Conservation (phyloP, 139 green algal genomes). For the Chlamydomonas sp. region DNA sequence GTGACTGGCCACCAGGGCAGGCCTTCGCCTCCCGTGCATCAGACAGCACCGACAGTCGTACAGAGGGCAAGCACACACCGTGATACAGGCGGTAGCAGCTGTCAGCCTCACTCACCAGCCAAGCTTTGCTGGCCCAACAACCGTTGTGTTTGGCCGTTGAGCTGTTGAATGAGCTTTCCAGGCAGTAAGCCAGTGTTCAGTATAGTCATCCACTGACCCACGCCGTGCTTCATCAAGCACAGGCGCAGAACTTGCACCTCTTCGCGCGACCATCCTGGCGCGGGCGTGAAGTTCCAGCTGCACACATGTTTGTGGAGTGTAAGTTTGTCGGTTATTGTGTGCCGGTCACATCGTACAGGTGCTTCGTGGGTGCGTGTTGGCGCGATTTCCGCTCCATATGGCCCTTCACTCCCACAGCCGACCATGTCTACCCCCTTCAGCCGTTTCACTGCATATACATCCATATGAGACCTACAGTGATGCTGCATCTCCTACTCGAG, state of each 20-base stretch:
- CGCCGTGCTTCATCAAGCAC: conserved; percentile 87
- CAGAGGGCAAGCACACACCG: not conserved
- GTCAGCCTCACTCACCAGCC: conserved; percentile 54
- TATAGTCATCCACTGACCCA: conserved; percentile 90
- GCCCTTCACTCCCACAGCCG: not conserved
- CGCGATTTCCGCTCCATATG: not conserved
- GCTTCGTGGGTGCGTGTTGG: not conserved
- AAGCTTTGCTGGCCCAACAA: conserved; percentile 91
- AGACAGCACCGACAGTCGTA: too few species aligned
- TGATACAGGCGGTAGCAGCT: not conserved
- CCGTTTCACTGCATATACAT: not conserved
- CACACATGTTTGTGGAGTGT: not conserved
- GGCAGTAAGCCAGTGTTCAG: conserved; percentile 84
- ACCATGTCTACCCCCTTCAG: not conserved
- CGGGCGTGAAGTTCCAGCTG: conserved; percentile 95
- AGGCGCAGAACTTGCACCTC: conserved; percentile 84
- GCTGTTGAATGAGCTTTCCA: conserved; percentile 91
- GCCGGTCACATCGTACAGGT: not conserved
- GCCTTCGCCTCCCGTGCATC: too few species aligned
- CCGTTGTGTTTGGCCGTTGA: conserved; percentile 90
- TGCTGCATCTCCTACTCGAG: conserved; percentile 84
- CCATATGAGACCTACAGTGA: conserved; percentile 73
- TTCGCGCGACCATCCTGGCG: conserved; percentile 89
- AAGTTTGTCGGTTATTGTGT: not conserved
- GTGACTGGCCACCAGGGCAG: too few species aligned